Base-by-base conservation (phyloP, 164 flowering plant genomes). In the Vitis rupestris region DNA sequence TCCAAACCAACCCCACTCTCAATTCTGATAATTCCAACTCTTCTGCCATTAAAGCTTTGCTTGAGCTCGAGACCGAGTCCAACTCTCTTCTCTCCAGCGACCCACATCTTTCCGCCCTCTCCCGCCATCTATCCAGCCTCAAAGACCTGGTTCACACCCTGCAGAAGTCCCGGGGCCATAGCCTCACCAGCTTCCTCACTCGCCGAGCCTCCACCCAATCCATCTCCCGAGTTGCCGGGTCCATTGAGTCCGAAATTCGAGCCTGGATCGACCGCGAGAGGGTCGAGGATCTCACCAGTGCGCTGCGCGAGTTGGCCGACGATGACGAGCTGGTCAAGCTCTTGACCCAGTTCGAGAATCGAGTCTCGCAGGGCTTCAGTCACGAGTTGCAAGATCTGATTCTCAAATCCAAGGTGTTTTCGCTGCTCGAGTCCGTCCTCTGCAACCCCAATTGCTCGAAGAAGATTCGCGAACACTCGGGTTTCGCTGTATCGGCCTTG, bases 251-350 rank as follows among this genome's bases (percentile, higher is more conserved):
- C 3, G 98, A 92, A 65, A 81, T 93, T 50, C 97, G 88, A 55
- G 83, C 96, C 0, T 90, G 93, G 96, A 93, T 95, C 58, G 99
- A 95, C 55, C 89, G 96, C 0, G 89, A 90, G 65, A 78, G 63
- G 72, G 19, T 91, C 29, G 89, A 81, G 54, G 72, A 55, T 13
- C 79, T 95, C 49, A 73, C 74, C 0, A 72, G 75, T 3, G 52
- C 72, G 10, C 75, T 94, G 8, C 68, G 68, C 23, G 79, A 65
- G 54, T 27, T 47, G 3, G 68, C 30, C 6, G 77, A 74, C 9
- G 84, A 82, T 50, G 74, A 79, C 31, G 82, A 70, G 51, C 70
- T 83, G 56, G 44, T 79, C 16, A 50, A 51, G 11, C 57, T 74
- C 14, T 47, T 93, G 71, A 63, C 50, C 10, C 79, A 71, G 49